Conservation (phyloP, 495 filamentous ascomycete species). For the Aspergillus kassunensis region DNA sequence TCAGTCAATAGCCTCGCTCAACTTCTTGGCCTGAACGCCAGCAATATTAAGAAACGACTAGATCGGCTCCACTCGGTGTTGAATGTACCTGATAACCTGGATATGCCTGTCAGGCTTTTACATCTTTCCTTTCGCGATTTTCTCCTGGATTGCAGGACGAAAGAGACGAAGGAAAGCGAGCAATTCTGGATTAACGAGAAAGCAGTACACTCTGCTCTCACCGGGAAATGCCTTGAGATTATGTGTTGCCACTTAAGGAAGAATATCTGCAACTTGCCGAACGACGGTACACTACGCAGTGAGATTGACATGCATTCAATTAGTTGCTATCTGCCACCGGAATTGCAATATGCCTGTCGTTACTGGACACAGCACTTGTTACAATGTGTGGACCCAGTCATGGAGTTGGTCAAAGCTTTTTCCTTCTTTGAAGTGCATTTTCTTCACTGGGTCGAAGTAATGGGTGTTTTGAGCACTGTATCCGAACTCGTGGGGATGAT, state of each 20-base stretch:
- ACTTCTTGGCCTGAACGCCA: conserved; percentile 10
- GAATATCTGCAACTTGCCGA: conserved; percentile 36
- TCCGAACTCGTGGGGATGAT: conserved; percentile 17
- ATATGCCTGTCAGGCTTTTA: conserved; percentile 10
- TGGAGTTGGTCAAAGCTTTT: conserved; percentile 22
- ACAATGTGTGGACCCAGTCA: conserved; percentile 19
- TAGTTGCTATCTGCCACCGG: conserved; percentile 20
- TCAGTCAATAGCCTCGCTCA: conserved; percentile 17
- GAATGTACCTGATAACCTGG: conserved; percentile 22
- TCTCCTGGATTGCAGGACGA: conserved; percentile 11
- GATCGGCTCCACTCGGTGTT: conserved; percentile 26
- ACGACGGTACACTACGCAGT: conserved; percentile 13
- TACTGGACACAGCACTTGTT: conserved; percentile 47
- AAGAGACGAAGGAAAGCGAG: not conserved
- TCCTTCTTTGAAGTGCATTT: conserved; percentile 41
- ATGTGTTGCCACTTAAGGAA: conserved; percentile 26
- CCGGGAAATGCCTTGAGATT: conserved; percentile 24
- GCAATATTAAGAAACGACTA: conserved; percentile 14
- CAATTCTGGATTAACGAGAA: conserved; percentile 19
- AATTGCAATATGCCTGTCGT: conserved; percentile 38
- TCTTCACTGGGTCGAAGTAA: conserved; percentile 44
- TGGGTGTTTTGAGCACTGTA: conserved; percentile 31
- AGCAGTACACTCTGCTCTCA: not conserved
- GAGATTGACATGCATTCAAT: conserved; percentile 22
- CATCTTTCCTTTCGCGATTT: conserved; percentile 27